Evolutionary conservation across 202 grass and related monocot species (phyloP), one percentile per base, ranked within the genome.

Genomic region (Brachypodium distachyon): DNA sequence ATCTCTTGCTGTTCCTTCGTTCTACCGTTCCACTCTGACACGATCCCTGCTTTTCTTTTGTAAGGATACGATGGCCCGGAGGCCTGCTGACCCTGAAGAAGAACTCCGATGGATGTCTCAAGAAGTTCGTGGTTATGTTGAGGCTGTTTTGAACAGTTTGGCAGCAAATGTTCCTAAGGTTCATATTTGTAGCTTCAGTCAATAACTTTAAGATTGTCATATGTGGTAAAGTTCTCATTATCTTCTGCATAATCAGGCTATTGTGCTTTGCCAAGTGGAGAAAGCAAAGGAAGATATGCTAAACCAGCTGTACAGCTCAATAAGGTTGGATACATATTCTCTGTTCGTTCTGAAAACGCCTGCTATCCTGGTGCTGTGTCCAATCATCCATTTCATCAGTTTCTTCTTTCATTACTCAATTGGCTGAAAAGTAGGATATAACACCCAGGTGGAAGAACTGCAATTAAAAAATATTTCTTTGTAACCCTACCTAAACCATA

Each of bases 231-330:
- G 48, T 29, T 49, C 44, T 84, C 47, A 49, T 53, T 67, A 7
- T 63, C 12, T 81, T 77, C 68, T 78, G 33, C 11, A 70, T 68
- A 44, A 49, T n/a, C 85, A 93, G 92, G 96, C 92, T 37, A 85
- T 99, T 3, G 96, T 99, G 42, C 89, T 99, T 79, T 99, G 96
- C 83, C 96, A 99, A 93, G 96, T 99, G 74, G 96, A 99, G 55
- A 99, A 96, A 87, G 88, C 96, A 61, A 99, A 99, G 78, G 96
- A 99, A 89, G 96, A 99, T 83, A 99, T 99, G 96, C 83, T 99
- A 17, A 99, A 99, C 77, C 89, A 99, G 54, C 81, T 99, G 19
- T 99, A 96, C 67, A 96, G 80, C 77, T 96, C 90, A 60, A 58
- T 99, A 86, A 99, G 96, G 96, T 99, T 81, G 9, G 77, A 57